Evolutionary conservation across 139 green algal genomes (phyloP).

Genomic region (Tetradesmus lagerheimii): DNA sequence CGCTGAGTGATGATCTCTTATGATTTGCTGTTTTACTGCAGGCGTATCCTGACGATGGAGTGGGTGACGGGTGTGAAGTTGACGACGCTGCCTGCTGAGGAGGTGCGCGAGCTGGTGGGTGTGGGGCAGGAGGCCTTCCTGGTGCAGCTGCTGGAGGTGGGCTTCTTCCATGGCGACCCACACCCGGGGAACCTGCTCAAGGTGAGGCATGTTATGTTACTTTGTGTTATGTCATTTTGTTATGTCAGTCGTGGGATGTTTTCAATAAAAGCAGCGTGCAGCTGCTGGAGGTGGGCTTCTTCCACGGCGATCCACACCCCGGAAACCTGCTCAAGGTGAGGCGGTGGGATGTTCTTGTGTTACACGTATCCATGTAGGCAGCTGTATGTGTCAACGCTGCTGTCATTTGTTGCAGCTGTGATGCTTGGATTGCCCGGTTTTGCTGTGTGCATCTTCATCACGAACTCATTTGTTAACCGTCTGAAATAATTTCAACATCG

Average conservation of each 20-base stretch:
- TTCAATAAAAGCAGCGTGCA: constrained; percentile 63
- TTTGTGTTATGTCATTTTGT: background rate
- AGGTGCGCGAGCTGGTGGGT: constrained; percentile 73
- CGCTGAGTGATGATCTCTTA: too few species aligned
- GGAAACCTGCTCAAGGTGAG: constrained; percentile 76
- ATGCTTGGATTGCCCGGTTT: too few species aligned
- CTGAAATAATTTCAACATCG: too few species aligned
- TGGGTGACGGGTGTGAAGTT: constrained; percentile 95
- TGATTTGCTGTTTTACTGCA: too few species aligned
- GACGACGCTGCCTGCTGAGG: constrained; percentile 75
- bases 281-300: constrained; percentile 94
- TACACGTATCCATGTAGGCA: background rate
- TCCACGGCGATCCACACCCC: constrained; percentile 87
- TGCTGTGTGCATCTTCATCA: too few species aligned
- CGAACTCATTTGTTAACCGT: too few species aligned
- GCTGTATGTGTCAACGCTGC: too few species aligned
- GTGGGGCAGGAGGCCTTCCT: constrained; percentile 94
- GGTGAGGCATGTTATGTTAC: constrained; percentile 17
- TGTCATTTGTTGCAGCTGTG: too few species aligned
- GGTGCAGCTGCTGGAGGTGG: constrained; percentile 93
- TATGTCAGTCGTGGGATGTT: background rate
- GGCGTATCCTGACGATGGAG: constrained; percentile 88
- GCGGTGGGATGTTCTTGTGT: background rate
- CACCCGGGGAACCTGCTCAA: constrained; percentile 82
- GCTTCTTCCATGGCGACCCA: constrained; percentile 92